Base-by-base conservation (phyloP, 2,329 filamentous ascomycete genomes). In the Aspergillus caelatus region DNA sequence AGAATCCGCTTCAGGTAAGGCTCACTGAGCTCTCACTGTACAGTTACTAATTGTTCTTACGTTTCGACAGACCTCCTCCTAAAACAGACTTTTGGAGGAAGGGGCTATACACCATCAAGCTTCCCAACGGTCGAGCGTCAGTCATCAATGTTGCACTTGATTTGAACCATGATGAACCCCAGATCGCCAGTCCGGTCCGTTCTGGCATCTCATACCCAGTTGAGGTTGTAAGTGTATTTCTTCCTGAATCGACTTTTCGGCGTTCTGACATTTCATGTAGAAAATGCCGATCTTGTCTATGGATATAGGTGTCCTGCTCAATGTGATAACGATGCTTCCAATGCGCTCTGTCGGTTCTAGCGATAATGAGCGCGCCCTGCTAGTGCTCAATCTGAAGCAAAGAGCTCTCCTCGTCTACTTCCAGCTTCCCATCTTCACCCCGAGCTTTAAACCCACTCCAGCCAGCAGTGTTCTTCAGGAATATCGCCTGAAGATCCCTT, bases 281-380 rank as follows among this genome's bases (percentile, higher is more conserved):
- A 79, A 72, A 19, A 66, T 88, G 1, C 70, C 74, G 1, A 79
- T 84, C 3, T 69, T 73, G 1, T 79, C 77, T 0, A 70, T 93
- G 1, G 83, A 87, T 21, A 90, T 93, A 68, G 91, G 91, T 0
- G 80, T 87, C 46, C 82, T 88, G 77, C 69, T 83, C 1, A 77
- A 82, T 1, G 82, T 85, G 5, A 79, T 77, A 3, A 79, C 80
- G 0, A 87, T 93, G 82, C 85, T 89, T 72, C 75, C 82, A 10
- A 86, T 91, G 82, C 84, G 84, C 58, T 83, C 80, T 1, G 70
- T 82, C 8, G 65, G 68, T 16, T 60, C 74, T 4, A 66, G 63
- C 6, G 56, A 46, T 4, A 46, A 64, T 6, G 67, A 69, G 4
- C 54, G 67, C 2, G 67, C 81, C 3, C 71, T 71, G 19, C 61